Conservation (phyloP, 2,329 filamentous ascomycete genomes). For the Apiospora kogelbergensis region DNA sequence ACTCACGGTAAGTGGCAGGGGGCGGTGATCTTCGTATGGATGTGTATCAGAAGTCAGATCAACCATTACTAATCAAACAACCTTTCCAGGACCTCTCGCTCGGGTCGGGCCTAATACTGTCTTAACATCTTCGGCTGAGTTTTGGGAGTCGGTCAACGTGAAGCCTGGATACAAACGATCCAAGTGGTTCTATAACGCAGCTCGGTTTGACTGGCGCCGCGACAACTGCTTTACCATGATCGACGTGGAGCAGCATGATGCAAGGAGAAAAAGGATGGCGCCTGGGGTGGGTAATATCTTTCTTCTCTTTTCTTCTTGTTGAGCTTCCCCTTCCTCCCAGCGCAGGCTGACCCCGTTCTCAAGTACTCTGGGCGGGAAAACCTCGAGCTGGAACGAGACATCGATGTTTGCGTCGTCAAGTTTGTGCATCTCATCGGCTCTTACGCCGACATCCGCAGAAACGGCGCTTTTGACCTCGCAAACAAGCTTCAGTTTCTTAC, state of each 20-base stretch:
- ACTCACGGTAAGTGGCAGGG: not conserved
- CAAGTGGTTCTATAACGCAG: conserved; percentile 10
- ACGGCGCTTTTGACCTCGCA: not conserved
- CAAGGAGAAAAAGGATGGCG: conserved; percentile 10
- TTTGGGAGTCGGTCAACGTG: conserved; percentile 11
- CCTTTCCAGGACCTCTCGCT: not conserved
- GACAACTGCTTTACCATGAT: conserved; percentile 11
- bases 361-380: conserved; percentile 14
- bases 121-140: conserved; percentile 12
- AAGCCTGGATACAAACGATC: conserved; percentile 12
- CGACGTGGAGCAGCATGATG: conserved; percentile 12
- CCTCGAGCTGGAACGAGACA: conserved; percentile 9
- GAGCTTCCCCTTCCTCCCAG: not conserved
- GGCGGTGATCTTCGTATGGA: not conserved
- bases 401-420: conserved; percentile 19
- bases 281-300: not conserved
- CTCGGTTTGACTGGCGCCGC: conserved; percentile 7
- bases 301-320: not conserved
- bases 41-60: no score
- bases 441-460: not conserved
- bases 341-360: not conserved
- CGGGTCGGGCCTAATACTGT: conserved; percentile 12
- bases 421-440: conserved; percentile 16
- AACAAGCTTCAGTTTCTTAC: conserved; percentile 19
- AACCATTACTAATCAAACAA: not conserved